A percentile compares a stretch with the other conserved stretches of the same genome.
Conservation (phyloP, 257 asterid species). For the Jaltomata sinuosa region DNA sequence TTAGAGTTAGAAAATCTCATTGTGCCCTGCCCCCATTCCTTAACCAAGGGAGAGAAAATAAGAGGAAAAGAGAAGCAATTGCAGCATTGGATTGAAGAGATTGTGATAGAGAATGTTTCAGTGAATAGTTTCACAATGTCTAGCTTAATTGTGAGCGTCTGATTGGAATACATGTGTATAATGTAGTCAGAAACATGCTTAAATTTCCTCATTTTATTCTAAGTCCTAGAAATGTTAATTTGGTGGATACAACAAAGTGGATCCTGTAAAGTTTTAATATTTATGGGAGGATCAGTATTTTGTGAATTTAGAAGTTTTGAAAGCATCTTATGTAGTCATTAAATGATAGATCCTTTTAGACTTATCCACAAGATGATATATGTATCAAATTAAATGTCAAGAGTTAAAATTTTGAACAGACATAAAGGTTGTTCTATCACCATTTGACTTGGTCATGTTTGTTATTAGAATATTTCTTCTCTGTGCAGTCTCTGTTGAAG, state of each 20-base stretch:
- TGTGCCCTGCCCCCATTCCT: neutral
- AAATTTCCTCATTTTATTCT: neutral
- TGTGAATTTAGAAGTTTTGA: neutral
- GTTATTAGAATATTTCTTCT: neutral
- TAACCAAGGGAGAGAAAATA: neutral
- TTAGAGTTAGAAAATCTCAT: neutral
- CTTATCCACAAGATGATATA: neutral
- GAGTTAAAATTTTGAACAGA: neutral
- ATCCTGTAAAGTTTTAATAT: neutral
- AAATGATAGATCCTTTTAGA: neutral
- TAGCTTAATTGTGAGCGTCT: neutral
- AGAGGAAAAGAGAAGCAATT: neutral
- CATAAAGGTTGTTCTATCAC: neutral
- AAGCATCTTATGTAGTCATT: neutral
- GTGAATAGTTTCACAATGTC: neutral
- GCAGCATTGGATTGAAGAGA: neutral
- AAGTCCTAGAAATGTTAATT: neutral
- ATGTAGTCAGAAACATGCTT: neutral
- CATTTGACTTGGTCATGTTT: neutral
- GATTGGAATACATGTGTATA: neutral
- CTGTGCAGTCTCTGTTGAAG: constrained; percentile 75
- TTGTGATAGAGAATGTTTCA: neutral
- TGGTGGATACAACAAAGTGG: neutral
- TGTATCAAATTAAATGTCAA: neutral
- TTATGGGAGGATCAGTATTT: neutral